Evolutionary conservation across 257 asterid species (phyloP), one percentile per base, ranked within the genome.

Genomic region (Primulina tabacum): DNA sequence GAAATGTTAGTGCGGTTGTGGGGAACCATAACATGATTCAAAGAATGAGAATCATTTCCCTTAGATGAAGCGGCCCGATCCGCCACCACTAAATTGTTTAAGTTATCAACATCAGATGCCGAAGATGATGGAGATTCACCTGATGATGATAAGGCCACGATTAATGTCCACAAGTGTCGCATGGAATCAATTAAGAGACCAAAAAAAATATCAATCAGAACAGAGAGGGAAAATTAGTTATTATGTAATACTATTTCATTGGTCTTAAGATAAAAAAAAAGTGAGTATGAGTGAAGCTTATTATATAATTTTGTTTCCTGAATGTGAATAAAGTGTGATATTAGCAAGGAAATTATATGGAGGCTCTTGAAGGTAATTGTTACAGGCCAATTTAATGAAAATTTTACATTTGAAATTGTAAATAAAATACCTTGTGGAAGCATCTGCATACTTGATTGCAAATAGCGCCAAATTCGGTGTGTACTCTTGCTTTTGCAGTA

Each of bases 111-210:
- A 69, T 87, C 97, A 66, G 97, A 93, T 74, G 92, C 97, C 73
- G 97, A 93, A 67, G 96, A 93, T 71, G 95, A 90, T 40, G 97
- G 97, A 77, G 97, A 93, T 84, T 93, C 97, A 63, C 94, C 97
- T 93, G 78, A 75, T 73, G 78, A 75, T 73, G 29, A 75, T 63
- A 84, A n/a, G 65, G 62, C 62, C 67, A 77, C 61, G 76, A 76
- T 21, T 32, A 67, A 62, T 62, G 50, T 69, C 73, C 74, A 66
- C 65, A 66, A 66, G 57, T 63, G 58, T 73, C 60, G 21, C 26
- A 57, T 71, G 65, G 52, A 62, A 64, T 40, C 35, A 26, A 53
- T 70, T 37, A 62, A 69, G 37, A 21, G 18, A 65, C 21, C 61
- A 52, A n/a, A 65, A 14, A 59, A 37, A 50, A 58, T 65, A 70